These are phyloP conservation scores for Pythium grandisporangium DNA, from an alignment of 352 stramenopile species.

Conservation along the genomic window DNA sequence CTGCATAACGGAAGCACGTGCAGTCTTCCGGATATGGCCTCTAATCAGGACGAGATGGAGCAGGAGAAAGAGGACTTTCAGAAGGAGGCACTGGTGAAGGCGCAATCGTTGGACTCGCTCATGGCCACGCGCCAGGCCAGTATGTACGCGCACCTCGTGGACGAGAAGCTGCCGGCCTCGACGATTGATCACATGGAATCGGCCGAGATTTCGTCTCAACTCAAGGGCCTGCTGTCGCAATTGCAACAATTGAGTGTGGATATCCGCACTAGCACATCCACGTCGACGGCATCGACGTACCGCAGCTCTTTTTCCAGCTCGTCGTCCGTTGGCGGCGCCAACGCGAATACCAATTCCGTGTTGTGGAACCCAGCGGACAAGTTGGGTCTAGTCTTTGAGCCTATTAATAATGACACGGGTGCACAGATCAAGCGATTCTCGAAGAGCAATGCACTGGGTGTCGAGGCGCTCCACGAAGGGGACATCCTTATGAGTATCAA, in stretches of 20 bases:
- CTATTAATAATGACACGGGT: constrained; percentile 30
- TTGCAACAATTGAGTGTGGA: constrained; percentile 63
- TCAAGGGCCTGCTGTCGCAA: constrained; percentile 63
- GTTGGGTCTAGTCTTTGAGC: constrained; percentile 57
- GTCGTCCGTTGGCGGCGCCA: constrained; percentile 20
- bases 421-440: constrained; percentile 61
- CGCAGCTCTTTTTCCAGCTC: constrained; percentile 66
- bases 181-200: constrained; percentile 41
- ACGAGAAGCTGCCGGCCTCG: constrained; percentile 19
- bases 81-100: constrained; percentile 31
- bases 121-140: constrained; percentile 22
- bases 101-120: constrained; percentile 37
- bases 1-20: constrained; percentile 1
- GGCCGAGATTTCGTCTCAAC: constrained; percentile 48
- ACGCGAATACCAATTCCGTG: constrained; percentile 25
- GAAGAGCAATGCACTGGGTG: constrained; percentile 58
- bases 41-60: neutral
- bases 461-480: constrained; percentile 39
- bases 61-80: constrained; percentile 12
- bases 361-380: constrained; percentile 73
- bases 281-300: constrained; percentile 46
- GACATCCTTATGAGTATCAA: constrained; percentile 77
- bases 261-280: constrained; percentile 40
- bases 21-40: neutral
- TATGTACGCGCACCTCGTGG: constrained; percentile 29